These are phyloP conservation scores for Dactylonectria macrodidyma DNA, from an alignment of 2,329 filamentous ascomycete genomes.

Conservation along the genomic window DNA sequence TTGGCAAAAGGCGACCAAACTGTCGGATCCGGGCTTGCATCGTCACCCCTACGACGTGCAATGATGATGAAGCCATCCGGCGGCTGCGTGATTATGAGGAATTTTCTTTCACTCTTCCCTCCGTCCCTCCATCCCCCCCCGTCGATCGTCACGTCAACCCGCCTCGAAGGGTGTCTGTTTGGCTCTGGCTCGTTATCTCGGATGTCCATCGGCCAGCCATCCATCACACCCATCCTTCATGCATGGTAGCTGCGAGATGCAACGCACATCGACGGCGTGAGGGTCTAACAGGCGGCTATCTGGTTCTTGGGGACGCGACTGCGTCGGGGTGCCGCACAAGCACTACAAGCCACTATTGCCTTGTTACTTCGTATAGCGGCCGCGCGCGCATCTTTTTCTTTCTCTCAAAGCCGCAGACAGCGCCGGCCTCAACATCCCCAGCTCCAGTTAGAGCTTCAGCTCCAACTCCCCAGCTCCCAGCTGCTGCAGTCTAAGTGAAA, in stretches of 20 bases:
- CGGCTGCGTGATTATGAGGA: constrained; percentile 23
- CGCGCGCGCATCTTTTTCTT: background rate
- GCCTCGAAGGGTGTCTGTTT: too few relatives aligned
- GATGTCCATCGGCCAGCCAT: background rate
- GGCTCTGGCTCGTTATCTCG: background rate
- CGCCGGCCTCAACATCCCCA: background rate
- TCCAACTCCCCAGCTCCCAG: background rate
- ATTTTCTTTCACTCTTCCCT: background rate
- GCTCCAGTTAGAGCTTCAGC: background rate
- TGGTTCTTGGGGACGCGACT: background rate
- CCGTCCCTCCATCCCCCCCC: background rate
- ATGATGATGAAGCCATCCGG: background rate
- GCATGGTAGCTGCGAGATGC: constrained; percentile 3
- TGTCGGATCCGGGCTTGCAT: constrained; percentile 26
- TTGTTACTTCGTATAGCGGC: background rate
- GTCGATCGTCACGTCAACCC: background rate
- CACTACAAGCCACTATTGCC: too few relatives aligned
- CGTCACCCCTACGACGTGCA: background rate
- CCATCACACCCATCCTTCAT: background rate
- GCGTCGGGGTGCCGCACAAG: too few relatives aligned
- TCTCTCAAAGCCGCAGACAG: too few relatives aligned
- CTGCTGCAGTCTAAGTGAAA: background rate
- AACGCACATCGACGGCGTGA: background rate
- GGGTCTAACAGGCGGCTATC: background rate
- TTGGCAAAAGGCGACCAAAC: constrained; percentile 31